These are phyloP conservation scores for Clavulina sp. DNA, from an alignment of 768 basidiomycete genomes.

Conservation along the genomic window DNA sequence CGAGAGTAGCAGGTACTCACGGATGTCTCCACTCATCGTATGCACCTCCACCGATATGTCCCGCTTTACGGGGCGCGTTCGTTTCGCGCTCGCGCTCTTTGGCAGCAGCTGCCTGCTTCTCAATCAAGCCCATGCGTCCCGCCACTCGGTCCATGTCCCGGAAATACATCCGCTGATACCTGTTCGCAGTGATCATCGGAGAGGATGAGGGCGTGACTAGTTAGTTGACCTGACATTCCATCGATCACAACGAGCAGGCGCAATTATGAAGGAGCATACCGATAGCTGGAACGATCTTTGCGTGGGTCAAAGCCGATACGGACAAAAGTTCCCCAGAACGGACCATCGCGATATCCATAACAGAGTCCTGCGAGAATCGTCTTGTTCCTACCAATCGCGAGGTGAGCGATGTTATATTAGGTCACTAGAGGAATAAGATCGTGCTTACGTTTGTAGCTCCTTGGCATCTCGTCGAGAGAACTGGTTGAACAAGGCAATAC, in stretches of 20 bases:
- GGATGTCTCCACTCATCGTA: too few species aligned
- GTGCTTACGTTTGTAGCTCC: slow-evolving; percentile 57
- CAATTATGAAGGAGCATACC: not conserved
- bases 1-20: too few species aligned
- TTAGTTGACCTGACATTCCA: too few species aligned
- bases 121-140: too few species aligned
- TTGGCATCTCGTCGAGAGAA: slow-evolving; percentile 42
- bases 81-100: too few species aligned
- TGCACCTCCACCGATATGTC: too few species aligned
- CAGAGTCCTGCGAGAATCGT: slow-evolving; percentile 59
- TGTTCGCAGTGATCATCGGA: slow-evolving; percentile 17
- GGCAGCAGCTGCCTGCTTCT: too few species aligned
- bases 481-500: slow-evolving; percentile 72
- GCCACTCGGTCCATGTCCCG: slow-evolving; percentile 43
- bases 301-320: slow-evolving; percentile 84
- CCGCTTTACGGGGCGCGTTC: too few species aligned
- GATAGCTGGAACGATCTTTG: slow-evolving; percentile 28
- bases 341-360: slow-evolving; percentile 86
- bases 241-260: not conserved
- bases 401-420: not conserved
- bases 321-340: slow-evolving; percentile 80
- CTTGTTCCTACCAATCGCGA: slow-evolving; percentile 42
- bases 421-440: not conserved
- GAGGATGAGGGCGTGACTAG: not conserved
- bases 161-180: slow-evolving; percentile 86